These are phyloP conservation scores for Kodamaea plutei DNA, from an alignment of 1,139 yeast genomes.

Conservation along the genomic window DNA sequence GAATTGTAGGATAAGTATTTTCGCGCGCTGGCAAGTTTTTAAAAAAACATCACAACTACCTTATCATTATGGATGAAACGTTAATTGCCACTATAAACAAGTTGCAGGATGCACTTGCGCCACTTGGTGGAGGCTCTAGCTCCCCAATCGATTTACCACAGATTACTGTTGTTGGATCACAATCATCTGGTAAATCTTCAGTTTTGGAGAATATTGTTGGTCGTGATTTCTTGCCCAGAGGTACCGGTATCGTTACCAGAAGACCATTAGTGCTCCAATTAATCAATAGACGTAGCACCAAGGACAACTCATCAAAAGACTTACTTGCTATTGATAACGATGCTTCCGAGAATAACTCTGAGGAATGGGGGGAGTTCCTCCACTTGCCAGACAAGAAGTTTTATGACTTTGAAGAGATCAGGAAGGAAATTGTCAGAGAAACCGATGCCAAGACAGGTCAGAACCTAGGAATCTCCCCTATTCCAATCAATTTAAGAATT, in stretches of 20 bases:
- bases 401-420: constrained; percentile 84
- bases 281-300: constrained; percentile 53
- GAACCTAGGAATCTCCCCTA: constrained; percentile 86
- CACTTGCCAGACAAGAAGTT: constrained; percentile 89
- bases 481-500: constrained; percentile 89
- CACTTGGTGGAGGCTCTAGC: constrained; percentile 81
- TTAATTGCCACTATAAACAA: constrained; percentile 89
- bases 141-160: constrained; percentile 82
- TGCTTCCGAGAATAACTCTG: constrained; percentile 65
- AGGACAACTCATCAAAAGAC: constrained; percentile 29
- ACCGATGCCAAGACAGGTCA: constrained; percentile 93
- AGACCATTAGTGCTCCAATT: constrained; percentile 75
- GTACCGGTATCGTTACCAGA: constrained; percentile 79
- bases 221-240: constrained; percentile 73
- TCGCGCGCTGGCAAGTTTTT: too few species aligned
- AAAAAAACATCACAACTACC: too few species aligned
- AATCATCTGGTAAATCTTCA: constrained; percentile 75
- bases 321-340: constrained; percentile 8
- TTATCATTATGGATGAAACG: constrained; percentile 81
- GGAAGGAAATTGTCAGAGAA: constrained; percentile 87
- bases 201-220: constrained; percentile 78
- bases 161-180: constrained; percentile 75
- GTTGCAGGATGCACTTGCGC: constrained; percentile 90
- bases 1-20: too few species aligned
- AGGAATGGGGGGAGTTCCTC: constrained; percentile 98